A percentile compares a stretch with the other conserved stretches of the same genome.
Evolutionary conservation across 1,139 yeast genomes (phyloP).

Genomic region (Pichia sp.): DNA sequence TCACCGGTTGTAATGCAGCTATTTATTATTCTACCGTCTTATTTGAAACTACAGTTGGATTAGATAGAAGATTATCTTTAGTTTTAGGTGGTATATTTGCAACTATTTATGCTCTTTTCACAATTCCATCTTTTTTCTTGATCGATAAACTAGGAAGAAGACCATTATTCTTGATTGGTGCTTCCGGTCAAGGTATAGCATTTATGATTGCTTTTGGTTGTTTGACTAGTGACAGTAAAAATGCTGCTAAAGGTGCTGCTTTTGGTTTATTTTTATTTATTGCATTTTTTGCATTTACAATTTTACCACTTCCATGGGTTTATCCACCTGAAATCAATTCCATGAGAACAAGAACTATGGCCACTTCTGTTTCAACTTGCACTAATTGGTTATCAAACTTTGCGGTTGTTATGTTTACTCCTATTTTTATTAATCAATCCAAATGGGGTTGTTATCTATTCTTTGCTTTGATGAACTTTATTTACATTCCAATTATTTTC

Average conservation of each 20-base stretch:
- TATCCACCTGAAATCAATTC: conserved; percentile 42
- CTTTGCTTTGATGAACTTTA: conserved; percentile 35
- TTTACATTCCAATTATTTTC: conserved; percentile 52
- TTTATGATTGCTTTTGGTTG: conserved; percentile 37
- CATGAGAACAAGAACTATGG: conserved; percentile 38
- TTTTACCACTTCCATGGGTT: conserved; percentile 39
- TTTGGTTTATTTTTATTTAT: conserved; percentile 42
- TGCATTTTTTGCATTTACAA: conserved; percentile 35
- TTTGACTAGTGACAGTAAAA: conserved; percentile 30
- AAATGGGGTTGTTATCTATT: conserved; percentile 40
- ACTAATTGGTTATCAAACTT: conserved; percentile 48
- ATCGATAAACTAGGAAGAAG: conserved; percentile 65
- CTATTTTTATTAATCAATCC: conserved; percentile 37
- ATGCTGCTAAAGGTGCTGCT: conserved; percentile 40
- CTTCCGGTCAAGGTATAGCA: conserved; percentile 37
- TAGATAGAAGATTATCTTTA: conserved; percentile 46
- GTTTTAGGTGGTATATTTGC: conserved; percentile 61
- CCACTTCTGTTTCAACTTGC: conserved; percentile 41
- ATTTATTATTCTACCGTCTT: conserved; percentile 62
- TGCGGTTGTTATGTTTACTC: conserved; percentile 44
- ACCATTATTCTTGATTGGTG: conserved; percentile 36
- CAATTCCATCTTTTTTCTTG: conserved; percentile 58
- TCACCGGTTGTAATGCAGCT: conserved; percentile 56
- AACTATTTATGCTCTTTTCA: conserved; percentile 53
- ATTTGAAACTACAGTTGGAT: conserved; percentile 48